Evolutionary conservation across 2,329 filamentous ascomycete genomes (phyloP), one percentile per base, ranked within the genome.

Genomic region (Thermomyces lanuginosus): DNA sequence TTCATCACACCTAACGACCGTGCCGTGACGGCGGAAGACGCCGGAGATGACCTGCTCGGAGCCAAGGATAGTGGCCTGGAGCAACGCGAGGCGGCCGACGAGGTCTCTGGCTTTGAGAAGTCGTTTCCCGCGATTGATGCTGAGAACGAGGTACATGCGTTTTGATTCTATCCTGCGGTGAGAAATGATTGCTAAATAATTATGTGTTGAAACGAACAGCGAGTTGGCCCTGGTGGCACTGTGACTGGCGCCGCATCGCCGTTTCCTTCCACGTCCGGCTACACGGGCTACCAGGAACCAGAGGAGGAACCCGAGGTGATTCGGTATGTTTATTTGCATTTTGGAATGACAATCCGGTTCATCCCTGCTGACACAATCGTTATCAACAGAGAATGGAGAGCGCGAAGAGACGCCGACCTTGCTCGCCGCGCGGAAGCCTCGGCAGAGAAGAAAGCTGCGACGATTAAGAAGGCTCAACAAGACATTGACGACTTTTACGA

Each of bases 401-500:
- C 86, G 56, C 76, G 78, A 46, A 77, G 89, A 38, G 80, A 92
- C 45, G 72, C 76, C 20, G 72, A 76, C 47, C 76, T 91, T 39
- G 65, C 76, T 42, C 83, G 84, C 55, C 80, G 86, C 44, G 76
- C 81, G 38, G 75, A 92, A 53, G 72, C 86, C 39, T 86, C 86
- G 29, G 71, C 73, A 21, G 65, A 72, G 38, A 81, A 84, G 59
- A 89, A 89, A 51, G 69, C 72, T 36, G 75, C 86, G 51, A 93
- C 83, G 2, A 61, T 93, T 48, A 73, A 81, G 51, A 82, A 89
- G 42, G 89, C 89, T 7, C 82, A 83, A 48, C 70, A 84, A 51
- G 89, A 91, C 53, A 92, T 98, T 38, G 89, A 98, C 52, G 89
- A 93, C 53, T 98, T 95, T 60, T 98, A 98, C 64, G 84, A 93